Evolutionary conservation across 2,329 filamentous ascomycete species (phyloP), one percentile per base, ranked within the genome.

Genomic region (Penicillium sp.): DNA sequence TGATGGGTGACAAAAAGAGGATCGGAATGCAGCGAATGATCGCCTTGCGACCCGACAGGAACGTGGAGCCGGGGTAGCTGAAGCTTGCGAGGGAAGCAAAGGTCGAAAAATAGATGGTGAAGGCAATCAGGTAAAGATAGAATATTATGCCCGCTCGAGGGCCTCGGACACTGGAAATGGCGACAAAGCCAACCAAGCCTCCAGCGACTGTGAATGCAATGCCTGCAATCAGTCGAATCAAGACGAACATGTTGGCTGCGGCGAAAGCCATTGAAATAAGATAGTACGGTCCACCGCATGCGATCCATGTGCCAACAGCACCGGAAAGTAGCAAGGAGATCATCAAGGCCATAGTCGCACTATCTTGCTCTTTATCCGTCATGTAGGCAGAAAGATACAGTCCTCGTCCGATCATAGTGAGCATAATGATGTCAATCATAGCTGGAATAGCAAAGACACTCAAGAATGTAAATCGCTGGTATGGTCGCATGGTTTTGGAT

Each of bases 381-480:
- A 88, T 87, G 59, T 77, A 82, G 1, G 80, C 80, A 27, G 83
- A 87, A 47, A 88, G 79, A 66, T 87, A 88, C 22, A 88, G 72
- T 9, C 86, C 86, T 54, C 85, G 81, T 1, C 85, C 85, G 27
- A 83, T 79, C 19, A 85, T 82, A 1, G 84, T 85, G 19, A 88
- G 74, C 7, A 88, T 72, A 10, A 86, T 50, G 39, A 88, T 85
- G 67, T 88, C 86, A 41, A 88, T 78, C 52, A 88, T 77, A 24
- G 85, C 86, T 0, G 86, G 86, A 44, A 88, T 80, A 10, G 84
- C 85, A 63, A 88, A 88, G 35, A 87, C 84, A 60, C 83, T 83
- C 24, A 87, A 73, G 62, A 85, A 86, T 0, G 83, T 84, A 59
- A 86, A 83, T 64, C 81, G 64, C 66, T 82, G 73, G 70, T 81